phyloP scores from a whole-genome alignment of 345 rosid species.

The Adansonia digitata region DNA sequence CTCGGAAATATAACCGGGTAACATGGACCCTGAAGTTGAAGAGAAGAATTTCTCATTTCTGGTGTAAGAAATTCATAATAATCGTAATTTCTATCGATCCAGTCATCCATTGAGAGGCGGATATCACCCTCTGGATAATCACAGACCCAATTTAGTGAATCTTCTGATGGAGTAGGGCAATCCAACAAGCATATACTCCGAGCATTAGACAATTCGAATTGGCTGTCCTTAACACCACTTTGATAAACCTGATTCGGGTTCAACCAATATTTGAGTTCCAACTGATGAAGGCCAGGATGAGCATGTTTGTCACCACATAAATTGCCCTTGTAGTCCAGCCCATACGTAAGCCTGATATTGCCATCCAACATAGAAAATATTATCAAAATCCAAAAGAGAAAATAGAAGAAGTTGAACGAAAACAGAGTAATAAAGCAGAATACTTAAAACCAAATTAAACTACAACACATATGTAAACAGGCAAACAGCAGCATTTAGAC shows the following conservation, averaged over 20 bases:
- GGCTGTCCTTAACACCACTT: constrained; percentile 79
- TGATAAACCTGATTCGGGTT: constrained; percentile 96
- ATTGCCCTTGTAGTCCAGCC: constrained; percentile 95
- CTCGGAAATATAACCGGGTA: constrained; percentile 92
- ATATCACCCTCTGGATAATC: constrained; percentile 98
- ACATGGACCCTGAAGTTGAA: constrained; percentile 97
- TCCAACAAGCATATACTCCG: constrained; percentile 87
- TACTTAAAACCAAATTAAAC: background rate
- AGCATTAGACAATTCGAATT: constrained; percentile 65
- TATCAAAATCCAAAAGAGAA: background rate
- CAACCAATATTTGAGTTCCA: constrained; percentile 84
- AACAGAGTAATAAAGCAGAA: background rate
- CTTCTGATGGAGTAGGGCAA: constrained; percentile 77
- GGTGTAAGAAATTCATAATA: constrained; percentile 89
- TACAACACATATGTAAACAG: background rate
- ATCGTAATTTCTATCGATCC: constrained; percentile 87
- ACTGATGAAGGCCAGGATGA: constrained; percentile 60
- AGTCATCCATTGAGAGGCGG: constrained; percentile 64
- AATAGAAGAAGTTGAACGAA: background rate
- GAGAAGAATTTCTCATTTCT: constrained; percentile 87
- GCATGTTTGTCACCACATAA: constrained; percentile 85
- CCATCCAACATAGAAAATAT: constrained; percentile 17
- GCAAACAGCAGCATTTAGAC: background rate
- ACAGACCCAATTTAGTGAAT: constrained; percentile 87
- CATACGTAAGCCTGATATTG: constrained; percentile 74